These are phyloP conservation scores for Talaromyces pinophilus DNA, from an alignment of 2,329 filamentous ascomycete genomes.

Conservation along the genomic window DNA sequence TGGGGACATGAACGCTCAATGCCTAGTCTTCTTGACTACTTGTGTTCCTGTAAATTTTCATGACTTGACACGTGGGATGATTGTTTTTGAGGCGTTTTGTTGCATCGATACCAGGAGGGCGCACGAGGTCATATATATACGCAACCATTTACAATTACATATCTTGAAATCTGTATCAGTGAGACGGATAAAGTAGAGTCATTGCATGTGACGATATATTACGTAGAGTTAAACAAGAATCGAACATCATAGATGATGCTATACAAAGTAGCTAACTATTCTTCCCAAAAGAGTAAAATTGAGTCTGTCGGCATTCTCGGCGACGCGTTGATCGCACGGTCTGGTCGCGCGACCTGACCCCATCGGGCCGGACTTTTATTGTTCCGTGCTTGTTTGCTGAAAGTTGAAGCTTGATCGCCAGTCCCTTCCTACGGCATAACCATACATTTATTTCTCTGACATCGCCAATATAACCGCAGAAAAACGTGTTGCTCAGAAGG, in stretches of 20 bases:
- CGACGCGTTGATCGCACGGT: neutral
- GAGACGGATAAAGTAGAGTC: neutral
- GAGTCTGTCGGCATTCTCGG: neutral
- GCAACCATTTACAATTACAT: neutral
- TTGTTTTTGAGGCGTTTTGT: conserved; percentile 4
- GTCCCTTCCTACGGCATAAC: neutral
- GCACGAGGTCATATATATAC: neutral
- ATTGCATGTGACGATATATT: neutral
- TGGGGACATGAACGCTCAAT: neutral
- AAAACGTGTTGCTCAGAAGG: neutral
- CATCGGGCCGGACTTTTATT: conserved; percentile 1
- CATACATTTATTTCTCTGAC: neutral
- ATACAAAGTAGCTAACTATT: no score
- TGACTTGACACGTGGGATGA: neutral
- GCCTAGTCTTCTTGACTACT: neutral
- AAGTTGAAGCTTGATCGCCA: conserved; percentile 5
- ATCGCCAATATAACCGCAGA: neutral
- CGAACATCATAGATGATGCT: neutral
- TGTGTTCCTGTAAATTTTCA: conserved; percentile 4
- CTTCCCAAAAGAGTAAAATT: conserved; percentile 15
- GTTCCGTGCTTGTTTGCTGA: conserved; percentile 11
- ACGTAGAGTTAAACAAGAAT: neutral
- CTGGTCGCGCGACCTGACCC: neutral
- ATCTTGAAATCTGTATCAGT: neutral
- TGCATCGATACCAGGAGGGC: conserved; percentile 12